Conservation (phyloP, 768 basidiomycete species). For the Mrakia gelida region DNA sequence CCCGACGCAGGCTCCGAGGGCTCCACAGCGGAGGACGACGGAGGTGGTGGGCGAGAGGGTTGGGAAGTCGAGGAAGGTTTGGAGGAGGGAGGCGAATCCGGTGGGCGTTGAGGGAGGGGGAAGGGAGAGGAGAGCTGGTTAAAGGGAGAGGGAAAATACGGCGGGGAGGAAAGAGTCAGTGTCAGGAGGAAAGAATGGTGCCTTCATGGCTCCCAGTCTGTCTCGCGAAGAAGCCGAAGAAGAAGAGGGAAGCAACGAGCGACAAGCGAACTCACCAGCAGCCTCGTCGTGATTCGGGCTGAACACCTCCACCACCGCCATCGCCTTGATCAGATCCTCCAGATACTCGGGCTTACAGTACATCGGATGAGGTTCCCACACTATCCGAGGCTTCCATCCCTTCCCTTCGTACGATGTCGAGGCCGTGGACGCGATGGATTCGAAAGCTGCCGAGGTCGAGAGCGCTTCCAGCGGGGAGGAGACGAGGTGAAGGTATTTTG, state of each 20-base stretch:
- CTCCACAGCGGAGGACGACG: slow-evolving; percentile 24
- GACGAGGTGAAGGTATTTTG: slow-evolving; percentile 21
- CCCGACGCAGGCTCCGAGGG: slow-evolving; percentile 10
- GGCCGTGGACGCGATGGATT: not conserved
- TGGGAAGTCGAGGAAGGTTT: not conserved
- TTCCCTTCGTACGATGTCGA: not conserved
- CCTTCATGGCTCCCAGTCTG: no score
- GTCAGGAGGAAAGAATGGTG: not conserved
- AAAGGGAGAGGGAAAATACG: not conserved
- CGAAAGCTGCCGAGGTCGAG: slow-evolving; percentile 9
- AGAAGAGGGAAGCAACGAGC: not conserved
- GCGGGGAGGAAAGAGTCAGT: no score
- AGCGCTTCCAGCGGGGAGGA: slow-evolving; percentile 2
- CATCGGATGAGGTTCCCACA: slow-evolving; percentile 26
- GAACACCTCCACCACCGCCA: slow-evolving; percentile 11
- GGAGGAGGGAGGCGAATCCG: not conserved
- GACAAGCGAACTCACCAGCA: slow-evolving; percentile 13
- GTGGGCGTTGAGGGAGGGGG: not conserved
- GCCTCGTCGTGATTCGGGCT: slow-evolving; percentile 26
- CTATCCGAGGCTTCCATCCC: slow-evolving; percentile 11
- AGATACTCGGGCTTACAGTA: slow-evolving; percentile 10
- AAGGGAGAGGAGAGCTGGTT: slow-evolving; percentile 20
- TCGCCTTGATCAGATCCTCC: not conserved
- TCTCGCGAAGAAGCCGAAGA: not conserved
- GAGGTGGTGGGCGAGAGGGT: not conserved